These are phyloP conservation scores for Trichoderma aggressivum DNA, from an alignment of 2,329 filamentous ascomycete species.

Conservation along the genomic window DNA sequence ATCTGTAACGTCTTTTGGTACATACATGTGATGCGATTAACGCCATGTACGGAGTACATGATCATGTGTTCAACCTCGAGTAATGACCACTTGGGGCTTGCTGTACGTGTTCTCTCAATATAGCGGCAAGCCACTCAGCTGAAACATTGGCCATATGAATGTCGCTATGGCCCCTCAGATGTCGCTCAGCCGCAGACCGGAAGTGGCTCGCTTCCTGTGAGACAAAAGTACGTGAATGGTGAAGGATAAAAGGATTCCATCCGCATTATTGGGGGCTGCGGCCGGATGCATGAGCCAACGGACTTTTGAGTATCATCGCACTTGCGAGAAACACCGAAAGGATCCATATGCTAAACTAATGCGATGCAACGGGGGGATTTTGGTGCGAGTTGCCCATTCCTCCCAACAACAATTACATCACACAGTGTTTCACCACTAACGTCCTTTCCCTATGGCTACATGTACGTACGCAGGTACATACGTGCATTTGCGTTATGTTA, in stretches of 20 bases:
- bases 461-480: not conserved
- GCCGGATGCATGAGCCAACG: not conserved
- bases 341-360: not conserved
- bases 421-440: not conserved
- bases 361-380: not conserved
- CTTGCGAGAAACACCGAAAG: not conserved
- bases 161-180: not conserved
- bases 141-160: not conserved
- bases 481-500: not conserved
- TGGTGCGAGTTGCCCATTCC: not conserved
- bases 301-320: not conserved
- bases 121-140: not conserved
- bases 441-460: not conserved
- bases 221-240: not conserved
- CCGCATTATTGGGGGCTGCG: not conserved
- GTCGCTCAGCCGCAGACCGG: not conserved
- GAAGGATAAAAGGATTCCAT: not conserved
- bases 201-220: not conserved
- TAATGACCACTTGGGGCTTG: not conserved
- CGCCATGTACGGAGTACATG: not conserved
- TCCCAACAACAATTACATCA: not conserved
- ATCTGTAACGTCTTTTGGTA: not conserved
- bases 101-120: not conserved
- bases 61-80: not conserved
- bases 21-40: not conserved